phyloP scores from a whole-genome alignment of 1,139 yeast species.

The Schizosaccharomyces versatilis region DNA sequence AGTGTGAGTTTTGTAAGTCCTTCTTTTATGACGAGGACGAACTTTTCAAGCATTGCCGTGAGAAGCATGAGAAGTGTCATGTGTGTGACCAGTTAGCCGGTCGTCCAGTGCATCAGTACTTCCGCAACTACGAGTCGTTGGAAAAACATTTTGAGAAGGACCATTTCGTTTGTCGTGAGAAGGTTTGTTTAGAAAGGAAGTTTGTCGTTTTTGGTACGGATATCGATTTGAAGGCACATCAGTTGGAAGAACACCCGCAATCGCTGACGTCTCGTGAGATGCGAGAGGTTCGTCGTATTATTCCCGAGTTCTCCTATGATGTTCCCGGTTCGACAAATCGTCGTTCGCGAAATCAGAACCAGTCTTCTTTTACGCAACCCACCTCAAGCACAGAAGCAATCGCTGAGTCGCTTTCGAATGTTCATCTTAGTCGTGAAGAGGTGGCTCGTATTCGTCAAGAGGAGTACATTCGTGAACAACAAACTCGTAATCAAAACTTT shows the following conservation, averaged over 20 bases:
- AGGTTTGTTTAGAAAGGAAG: constrained; percentile 63
- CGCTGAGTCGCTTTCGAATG: background rate
- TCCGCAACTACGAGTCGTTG: constrained; percentile 49
- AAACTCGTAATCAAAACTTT: constrained; percentile 5
- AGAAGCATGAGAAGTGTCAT: constrained; percentile 70
- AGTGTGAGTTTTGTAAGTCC: constrained; percentile 52
- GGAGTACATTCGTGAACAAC: constrained; percentile 5
- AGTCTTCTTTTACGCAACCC: constrained; percentile 1
- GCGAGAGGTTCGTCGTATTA: constrained; percentile 8
- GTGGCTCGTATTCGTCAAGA: constrained; percentile 8
- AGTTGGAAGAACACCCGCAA: constrained; percentile 62
- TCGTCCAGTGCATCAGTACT: constrained; percentile 47
- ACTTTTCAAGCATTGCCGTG: constrained; percentile 57
- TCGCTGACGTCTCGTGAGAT: constrained; percentile 9
- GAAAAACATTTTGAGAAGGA: constrained; percentile 49
- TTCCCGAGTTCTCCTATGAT: constrained; percentile 7
- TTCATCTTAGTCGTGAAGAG: constrained; percentile 8
- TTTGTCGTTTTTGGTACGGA: constrained; percentile 83
- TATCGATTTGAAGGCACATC: constrained; percentile 69
- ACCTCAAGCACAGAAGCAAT: background rate
- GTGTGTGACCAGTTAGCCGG: constrained; percentile 54
- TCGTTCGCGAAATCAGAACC: constrained; percentile 4
- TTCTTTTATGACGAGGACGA: constrained; percentile 83
- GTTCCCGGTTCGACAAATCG: constrained; percentile 6
- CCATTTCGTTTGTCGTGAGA: constrained; percentile 66